Conservation (phyloP, 1,139 yeast genomes). For the Saccharomycopsis hybrid region DNA sequence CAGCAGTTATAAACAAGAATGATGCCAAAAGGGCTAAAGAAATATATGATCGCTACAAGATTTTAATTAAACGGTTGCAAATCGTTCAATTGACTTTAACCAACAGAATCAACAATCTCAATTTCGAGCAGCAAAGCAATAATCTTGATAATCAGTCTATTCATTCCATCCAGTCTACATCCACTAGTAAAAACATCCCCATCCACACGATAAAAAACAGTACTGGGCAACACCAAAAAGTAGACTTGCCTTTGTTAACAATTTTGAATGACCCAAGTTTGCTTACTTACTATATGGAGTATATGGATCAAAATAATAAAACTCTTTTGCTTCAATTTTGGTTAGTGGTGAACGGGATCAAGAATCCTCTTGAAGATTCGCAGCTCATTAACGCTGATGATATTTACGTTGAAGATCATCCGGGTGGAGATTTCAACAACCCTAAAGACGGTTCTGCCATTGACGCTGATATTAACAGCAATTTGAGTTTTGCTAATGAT, state of each 20-base stretch:
- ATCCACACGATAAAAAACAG: not conserved
- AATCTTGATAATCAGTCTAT: conserved; percentile 5
- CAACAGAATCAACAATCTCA: conserved; percentile 14
- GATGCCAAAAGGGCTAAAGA: conserved; percentile 9
- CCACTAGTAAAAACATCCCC: not conserved
- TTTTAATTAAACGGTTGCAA: conserved; percentile 16
- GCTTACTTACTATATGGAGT: conserved; percentile 47
- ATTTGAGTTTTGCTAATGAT: conserved; percentile 31
- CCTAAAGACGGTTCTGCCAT: conserved; percentile 22
- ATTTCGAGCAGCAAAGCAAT: conserved; percentile 13
- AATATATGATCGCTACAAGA: conserved; percentile 12
- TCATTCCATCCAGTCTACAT: not conserved
- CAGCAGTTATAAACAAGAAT: not conserved
- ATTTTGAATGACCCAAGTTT: conserved; percentile 42
- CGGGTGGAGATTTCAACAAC: conserved; percentile 25
- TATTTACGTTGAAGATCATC: conserved; percentile 25
- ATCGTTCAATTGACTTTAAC: conserved; percentile 14
- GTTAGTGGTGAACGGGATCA: conserved; percentile 58
- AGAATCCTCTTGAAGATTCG: conserved; percentile 64
- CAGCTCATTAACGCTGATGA: conserved; percentile 16
- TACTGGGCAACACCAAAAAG: not conserved
- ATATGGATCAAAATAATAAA: conserved; percentile 44
- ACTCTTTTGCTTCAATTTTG: conserved; percentile 51
- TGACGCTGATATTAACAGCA: conserved; percentile 22
- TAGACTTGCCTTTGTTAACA: conserved; percentile 30